Percentiles rank a stretch among this genome's conserved stretches.
Conservation (phyloP, 2,329 filamentous ascomycete genomes). For the Penicillium italicum region DNA sequence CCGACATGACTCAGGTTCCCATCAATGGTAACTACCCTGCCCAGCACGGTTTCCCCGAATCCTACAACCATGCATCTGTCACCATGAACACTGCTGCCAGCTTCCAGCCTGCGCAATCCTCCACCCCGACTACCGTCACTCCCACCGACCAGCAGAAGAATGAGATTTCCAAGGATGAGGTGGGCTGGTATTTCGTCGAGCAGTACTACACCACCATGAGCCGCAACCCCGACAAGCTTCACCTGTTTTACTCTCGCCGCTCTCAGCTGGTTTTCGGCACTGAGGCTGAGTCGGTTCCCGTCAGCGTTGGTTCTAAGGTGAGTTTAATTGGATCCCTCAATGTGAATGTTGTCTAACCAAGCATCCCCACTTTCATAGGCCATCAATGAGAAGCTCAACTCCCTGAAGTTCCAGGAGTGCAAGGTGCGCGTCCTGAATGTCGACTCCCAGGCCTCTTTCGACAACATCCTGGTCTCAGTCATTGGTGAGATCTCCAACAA, state of each 20-base stretch:
- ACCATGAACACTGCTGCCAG: slow-evolving; percentile 36
- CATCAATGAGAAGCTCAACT: slow-evolving; percentile 91
- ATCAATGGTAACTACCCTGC: slow-evolving; percentile 43
- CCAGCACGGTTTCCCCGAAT: slow-evolving; percentile 40
- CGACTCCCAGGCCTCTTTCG: slow-evolving; percentile 86
- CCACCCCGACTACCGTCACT: slow-evolving; percentile 39
- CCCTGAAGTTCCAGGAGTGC: slow-evolving; percentile 91
- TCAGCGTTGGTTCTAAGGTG: slow-evolving; percentile 85
- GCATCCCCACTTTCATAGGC: slow-evolving; percentile 52
- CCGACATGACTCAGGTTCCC: slow-evolving; percentile 40
- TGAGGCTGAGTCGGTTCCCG: slow-evolving; percentile 82
- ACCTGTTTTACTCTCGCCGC: slow-evolving; percentile 92
- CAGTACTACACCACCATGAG: slow-evolving; percentile 98
- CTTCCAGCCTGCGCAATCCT: slow-evolving; percentile 41
- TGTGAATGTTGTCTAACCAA: slow-evolving; percentile 6
- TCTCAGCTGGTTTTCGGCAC: slow-evolving; percentile 92
- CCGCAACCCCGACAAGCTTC: slow-evolving; percentile 89
- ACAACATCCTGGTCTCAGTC: slow-evolving; percentile 95
- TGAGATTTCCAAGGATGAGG: slow-evolving; percentile 75
- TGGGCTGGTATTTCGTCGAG: slow-evolving; percentile 99
- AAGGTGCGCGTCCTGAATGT: slow-evolving; percentile 98
- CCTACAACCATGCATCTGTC: slow-evolving; percentile 35
- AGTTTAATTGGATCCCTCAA: slow-evolving; percentile 35
- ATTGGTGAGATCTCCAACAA: slow-evolving; percentile 98
- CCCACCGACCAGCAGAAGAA: slow-evolving; percentile 38